Conservation (phyloP, 2,329 filamentous ascomycete genomes). For the Seiridium cupressi region DNA sequence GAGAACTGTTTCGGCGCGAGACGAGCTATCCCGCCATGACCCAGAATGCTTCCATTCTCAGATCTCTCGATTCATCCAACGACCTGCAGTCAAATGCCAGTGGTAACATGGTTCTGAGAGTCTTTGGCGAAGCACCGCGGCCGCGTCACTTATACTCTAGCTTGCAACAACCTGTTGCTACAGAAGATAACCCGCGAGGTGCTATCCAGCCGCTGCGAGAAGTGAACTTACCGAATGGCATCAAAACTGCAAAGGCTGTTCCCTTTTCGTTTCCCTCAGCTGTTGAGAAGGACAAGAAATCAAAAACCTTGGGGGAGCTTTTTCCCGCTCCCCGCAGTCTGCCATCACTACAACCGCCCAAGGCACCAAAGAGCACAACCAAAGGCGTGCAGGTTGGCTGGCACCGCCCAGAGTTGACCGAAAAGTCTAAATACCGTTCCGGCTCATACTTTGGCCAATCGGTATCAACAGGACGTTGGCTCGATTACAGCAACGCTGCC, state of each 20-base stretch:
- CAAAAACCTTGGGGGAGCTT: slow-evolving; percentile 68
- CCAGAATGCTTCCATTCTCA: slow-evolving; percentile 31
- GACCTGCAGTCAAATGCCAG: slow-evolving; percentile 36
- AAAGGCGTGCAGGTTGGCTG: slow-evolving; percentile 57
- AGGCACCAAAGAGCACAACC: slow-evolving; percentile 67
- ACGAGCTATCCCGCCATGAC: slow-evolving; percentile 46
- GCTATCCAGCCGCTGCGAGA: slow-evolving; percentile 53
- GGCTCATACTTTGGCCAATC: slow-evolving; percentile 66
- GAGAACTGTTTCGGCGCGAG: slow-evolving; percentile 62
- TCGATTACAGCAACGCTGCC: slow-evolving; percentile 66
- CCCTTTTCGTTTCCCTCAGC: slow-evolving; percentile 36
- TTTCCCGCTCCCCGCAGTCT: slow-evolving; percentile 68
- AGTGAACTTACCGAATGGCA: slow-evolving; percentile 68
- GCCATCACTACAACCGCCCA: slow-evolving; percentile 67
- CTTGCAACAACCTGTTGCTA: slow-evolving; percentile 55
- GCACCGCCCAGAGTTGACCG: slow-evolving; percentile 52
- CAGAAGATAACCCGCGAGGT: slow-evolving; percentile 19
- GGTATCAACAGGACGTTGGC: slow-evolving; percentile 66
- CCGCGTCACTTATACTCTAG: slow-evolving; percentile 85
- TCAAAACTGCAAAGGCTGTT: slow-evolving; percentile 66
- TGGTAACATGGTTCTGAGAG: slow-evolving; percentile 65
- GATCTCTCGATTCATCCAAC: slow-evolving; percentile 36
- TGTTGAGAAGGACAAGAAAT: slow-evolving; percentile 48
- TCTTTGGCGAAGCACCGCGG: slow-evolving; percentile 72
- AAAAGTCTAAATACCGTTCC: slow-evolving; percentile 52